Conservation (phyloP, 208 protist species). For the Acanthamoeba sp. region DNA sequence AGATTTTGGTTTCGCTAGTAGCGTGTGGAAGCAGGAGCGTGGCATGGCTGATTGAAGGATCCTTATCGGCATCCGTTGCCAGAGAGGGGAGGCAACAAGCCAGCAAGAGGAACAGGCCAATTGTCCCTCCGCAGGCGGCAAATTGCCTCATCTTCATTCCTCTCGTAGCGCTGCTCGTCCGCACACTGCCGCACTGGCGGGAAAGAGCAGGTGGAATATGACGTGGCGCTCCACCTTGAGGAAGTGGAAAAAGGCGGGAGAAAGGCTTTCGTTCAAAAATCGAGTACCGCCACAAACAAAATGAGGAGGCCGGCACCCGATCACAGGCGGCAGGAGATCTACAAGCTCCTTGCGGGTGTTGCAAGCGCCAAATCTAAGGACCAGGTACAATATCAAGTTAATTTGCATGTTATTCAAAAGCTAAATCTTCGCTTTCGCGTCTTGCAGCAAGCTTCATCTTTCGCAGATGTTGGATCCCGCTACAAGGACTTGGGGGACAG, state of each 20-base stretch:
- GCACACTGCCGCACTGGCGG: background rate
- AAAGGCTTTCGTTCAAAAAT: background rate
- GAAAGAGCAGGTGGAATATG: background rate
- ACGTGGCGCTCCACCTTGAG: background rate
- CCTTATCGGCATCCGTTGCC: conserved; percentile 12
- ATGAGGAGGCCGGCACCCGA: background rate
- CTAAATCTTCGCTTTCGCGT: background rate
- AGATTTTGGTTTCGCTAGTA: conserved; percentile 36
- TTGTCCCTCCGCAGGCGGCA: background rate
- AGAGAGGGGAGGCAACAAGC: background rate
- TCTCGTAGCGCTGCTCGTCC: too few species aligned
- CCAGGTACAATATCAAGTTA: background rate
- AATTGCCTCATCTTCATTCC: background rate
- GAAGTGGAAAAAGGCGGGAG: background rate
- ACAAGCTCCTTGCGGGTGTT: conserved; percentile 13
- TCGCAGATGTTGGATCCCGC: background rate
- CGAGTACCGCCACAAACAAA: background rate
- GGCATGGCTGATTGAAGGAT: conserved; percentile 64
- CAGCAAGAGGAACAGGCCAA: conserved; percentile 32
- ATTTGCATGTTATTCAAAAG: too few species aligned
- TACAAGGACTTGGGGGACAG: conserved; percentile 30
- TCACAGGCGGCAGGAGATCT: conserved; percentile 1
- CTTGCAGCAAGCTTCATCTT: background rate
- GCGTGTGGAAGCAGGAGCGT: conserved; percentile 66
- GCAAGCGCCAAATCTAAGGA: background rate